Evolutionary conservation across 805 yeast species (phyloP), one percentile per base, ranked within the genome.

Genomic region (Kluyveromyces siamensis): DNA sequence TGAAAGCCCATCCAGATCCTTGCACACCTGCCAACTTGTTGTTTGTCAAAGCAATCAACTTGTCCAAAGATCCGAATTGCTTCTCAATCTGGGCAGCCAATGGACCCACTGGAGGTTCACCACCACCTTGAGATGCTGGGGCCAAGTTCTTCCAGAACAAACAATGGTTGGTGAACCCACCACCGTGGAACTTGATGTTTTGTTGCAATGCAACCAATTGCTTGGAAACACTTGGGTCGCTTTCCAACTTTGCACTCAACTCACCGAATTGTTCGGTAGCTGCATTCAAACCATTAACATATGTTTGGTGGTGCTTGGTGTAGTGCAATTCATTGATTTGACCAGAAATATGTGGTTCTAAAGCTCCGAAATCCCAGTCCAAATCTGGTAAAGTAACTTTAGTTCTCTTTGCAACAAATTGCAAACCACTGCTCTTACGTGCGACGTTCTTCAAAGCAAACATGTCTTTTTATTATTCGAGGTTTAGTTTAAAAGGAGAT

Each of bases 1-100:
- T 73, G 74, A 90, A 88, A 33, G 93, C 93, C 96, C 96, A 88
- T 42, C 96, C 96, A 6, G 96, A 84, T 65, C 96, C 96, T 72
- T 88, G 96, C 59, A 88, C 77, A 50, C 93, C 93, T 37, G 95
- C 95, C 60, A 88, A 72, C 64, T 80, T 78, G 40, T 77, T 58
- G 68, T 87, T 88, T 56, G 90, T 79, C 51, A 76, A 61, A 39
- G 69, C 59, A 51, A 81, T 80, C 68, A 89, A 73, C 49, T 73
- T 74, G 58, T 89, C 96, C 51, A 84, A 69, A 16, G 83, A 74
- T 36, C 96, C 96, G 62, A 76, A 87, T 65, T 84, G 81, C 40
- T 69, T 71, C 45, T 66, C 61, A 52, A 88, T 78, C 53, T 83
- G 81, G 62, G 76, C 69, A 47, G 73, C 78, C 35, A 88, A 70